Percentiles rank a stretch among this genome's conserved stretches.
phyloP scores from a whole-genome alignment of 169 alveolate species.

The Babesia ovis region DNA sequence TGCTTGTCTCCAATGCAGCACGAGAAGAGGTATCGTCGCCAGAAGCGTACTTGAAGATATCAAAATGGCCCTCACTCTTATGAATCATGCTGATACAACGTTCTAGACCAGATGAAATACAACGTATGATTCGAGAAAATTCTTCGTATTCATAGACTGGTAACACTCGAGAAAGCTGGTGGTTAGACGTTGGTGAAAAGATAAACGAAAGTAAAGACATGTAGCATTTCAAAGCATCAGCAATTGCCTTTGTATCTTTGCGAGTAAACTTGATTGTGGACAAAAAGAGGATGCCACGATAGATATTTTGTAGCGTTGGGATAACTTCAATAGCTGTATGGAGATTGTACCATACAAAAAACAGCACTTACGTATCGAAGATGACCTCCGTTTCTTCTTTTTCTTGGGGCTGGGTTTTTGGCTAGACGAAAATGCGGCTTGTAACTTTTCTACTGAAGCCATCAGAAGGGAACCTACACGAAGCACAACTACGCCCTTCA shows the following conservation, averaged over 20 bases:
- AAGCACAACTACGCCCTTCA: slow-evolving; percentile 54
- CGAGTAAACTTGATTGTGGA: slow-evolving; percentile 49
- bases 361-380: slow-evolving; percentile 12
- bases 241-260: slow-evolving; percentile 34
- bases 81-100: slow-evolving; percentile 17
- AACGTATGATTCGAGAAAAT: slow-evolving; percentile 43
- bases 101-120: slow-evolving; percentile 44
- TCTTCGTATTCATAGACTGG: slow-evolving; percentile 46
- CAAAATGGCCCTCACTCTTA: slow-evolving; percentile 11
- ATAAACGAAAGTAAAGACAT: slow-evolving; percentile 22
- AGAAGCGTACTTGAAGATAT: slow-evolving; percentile 5
- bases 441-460: slow-evolving; percentile 9
- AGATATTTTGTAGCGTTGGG: slow-evolving; percentile 30
- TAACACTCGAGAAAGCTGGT: neutral
- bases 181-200: slow-evolving; percentile 1
- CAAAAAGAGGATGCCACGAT: slow-evolving; percentile 45
- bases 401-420: neutral
- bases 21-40: slow-evolving; percentile 5
- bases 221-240: slow-evolving; percentile 30
- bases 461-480: slow-evolving; percentile 7
- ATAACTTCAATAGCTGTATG: slow-evolving; percentile 4
- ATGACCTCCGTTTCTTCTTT: neutral
- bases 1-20: neutral
- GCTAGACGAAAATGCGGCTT: neutral
- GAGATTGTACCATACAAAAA: neutral